Base-by-base conservation (phyloP, 116 monocot genomes). In the Cymodocea nodosa region DNA sequence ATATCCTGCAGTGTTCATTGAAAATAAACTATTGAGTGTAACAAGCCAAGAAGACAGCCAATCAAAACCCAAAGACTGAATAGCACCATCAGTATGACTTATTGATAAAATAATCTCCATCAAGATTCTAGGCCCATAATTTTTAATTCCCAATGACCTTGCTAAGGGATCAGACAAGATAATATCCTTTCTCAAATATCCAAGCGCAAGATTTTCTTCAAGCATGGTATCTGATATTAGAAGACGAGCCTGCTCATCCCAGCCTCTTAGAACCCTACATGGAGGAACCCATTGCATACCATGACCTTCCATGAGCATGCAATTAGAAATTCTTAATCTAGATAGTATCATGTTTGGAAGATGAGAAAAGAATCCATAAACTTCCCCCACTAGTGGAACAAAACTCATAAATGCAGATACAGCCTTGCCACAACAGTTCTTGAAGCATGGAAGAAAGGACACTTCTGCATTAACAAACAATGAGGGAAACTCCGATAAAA, bases 321-420 rank as follows among this genome's bases (percentile, higher is more conserved):
- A 98, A 25, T 74, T 83, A 55, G 86, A 84, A 57, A 65, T 40
- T 17, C 89, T 85, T 74, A 98, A 74, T 69, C 79, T 92, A 56
- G 89, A 86, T 75, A 92, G 72, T 22, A 98, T 86, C 92, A 92
- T 77, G 39, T 87, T 82, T 49, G 98, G 92, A 64, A 98, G 89
- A 68, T 71, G 74, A 63, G 86, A 82, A 74, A 98, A 98, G 68
- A 98, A 98, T 18, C 98, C 98, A 74, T 89, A 82, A 69, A 92
- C 92, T 70, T 98, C 92, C 50, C 86, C 98, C 23, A 63, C 50
- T 54, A 83, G 71, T 60, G 98, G 98, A 71, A 92, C 82, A 77
- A 98, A 98, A 65, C 81, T 89, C 98, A 98, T 80, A 80, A 70
- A 98, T 17, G 81, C 73, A 34, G 82, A 83, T 35, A 98, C 80